Evolutionary conservation across 1,284 basidiomycete species (phyloP), one percentile per base, ranked within the genome.

Genomic region (Trichosporon coremiiforme): DNA sequence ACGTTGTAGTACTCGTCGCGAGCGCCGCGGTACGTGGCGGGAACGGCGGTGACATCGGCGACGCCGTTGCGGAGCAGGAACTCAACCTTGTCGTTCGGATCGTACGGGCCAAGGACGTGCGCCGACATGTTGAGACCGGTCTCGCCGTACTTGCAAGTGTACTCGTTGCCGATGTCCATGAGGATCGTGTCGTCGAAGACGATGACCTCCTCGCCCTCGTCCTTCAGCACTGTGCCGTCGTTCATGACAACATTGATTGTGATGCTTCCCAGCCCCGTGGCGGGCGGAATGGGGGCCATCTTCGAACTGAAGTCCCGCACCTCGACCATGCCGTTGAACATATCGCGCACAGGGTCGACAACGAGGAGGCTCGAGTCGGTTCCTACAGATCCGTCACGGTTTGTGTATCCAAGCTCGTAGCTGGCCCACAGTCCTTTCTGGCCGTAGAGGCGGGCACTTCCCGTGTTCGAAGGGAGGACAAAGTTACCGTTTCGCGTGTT

Each of bases 151-250:
- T 41, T 38, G 60, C 70, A 71, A 12, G 70, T 65, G 45, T 55
- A 71, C 9, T 67, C 41, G n/a, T 35, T 55, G n/a, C 70, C 70
- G n/a, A 62, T 55, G 60, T 71, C 65, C 31, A 71, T 68, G 22
- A 64, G 25, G 17, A 71, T 57, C 15, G 67, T 38, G 35, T 71
- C 70, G 25, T 71, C 70, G 17, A 68, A 47, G 1, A 20, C 15
- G 12, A 65, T 38, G 25, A 36, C 67, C 45, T 71, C 70, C 29
- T 64, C 20, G 1, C 45, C 65, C n/a, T 66, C 70, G 20, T 64
- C 50, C 6, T 41, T 38, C 47, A 68, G 66, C 8, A 64, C n/a
- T 2, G 57, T 17, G 6, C 67, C 67, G 45, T 68, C 67, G 45
- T 66, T 68, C 57, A 68, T 36, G 12, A 36, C 33, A 17, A 71